phyloP scores from a whole-genome alignment of 108 stramenopile species.

The Epipyxis sp. region DNA sequence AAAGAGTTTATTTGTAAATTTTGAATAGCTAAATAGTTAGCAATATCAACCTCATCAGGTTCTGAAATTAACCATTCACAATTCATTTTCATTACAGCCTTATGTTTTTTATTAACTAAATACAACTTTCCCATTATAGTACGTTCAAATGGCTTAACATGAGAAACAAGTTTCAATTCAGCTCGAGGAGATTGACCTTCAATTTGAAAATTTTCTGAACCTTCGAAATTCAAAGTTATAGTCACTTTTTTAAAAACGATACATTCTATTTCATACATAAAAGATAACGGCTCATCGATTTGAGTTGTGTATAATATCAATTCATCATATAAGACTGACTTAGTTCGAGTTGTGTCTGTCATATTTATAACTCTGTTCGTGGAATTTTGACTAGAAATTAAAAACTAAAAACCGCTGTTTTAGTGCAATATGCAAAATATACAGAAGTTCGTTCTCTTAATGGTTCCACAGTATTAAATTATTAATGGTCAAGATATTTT shows the following conservation, averaged over 20 bases:
- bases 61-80: background rate
- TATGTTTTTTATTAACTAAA: background rate
- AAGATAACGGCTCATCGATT: background rate
- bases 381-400: too few relatives aligned
- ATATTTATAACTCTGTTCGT: too few relatives aligned
- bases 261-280: background rate
- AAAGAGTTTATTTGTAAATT: too few relatives aligned
- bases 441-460: too few relatives aligned
- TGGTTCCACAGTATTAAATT: too few relatives aligned
- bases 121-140: background rate
- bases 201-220: background rate
- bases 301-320: background rate
- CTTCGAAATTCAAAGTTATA: background rate
- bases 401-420: too few relatives aligned
- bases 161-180: background rate
- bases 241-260: background rate
- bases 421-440: too few relatives aligned
- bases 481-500: too few relatives aligned
- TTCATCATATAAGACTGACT: background rate
- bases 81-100: background rate
- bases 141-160: background rate
- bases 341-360: background rate
- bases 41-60: background rate
- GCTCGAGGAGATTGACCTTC: background rate
- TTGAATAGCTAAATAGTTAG: background rate